Base-by-base conservation (phyloP, 2,329 filamentous ascomycete species). In the Pseudocercospora fijiensis region DNA sequence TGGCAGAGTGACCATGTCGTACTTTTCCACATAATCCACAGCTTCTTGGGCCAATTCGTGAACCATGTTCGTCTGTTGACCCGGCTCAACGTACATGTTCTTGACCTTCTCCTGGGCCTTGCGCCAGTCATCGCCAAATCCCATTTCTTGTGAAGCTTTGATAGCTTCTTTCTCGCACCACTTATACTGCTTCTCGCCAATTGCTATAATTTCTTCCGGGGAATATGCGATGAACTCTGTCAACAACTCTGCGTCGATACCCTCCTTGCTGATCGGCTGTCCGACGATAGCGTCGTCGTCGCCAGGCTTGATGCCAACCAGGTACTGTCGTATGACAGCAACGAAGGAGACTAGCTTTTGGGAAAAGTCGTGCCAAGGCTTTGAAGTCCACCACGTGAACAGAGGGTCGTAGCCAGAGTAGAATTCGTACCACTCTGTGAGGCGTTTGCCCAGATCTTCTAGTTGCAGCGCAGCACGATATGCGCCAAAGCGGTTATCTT, bases 111-210 rank as follows among this genome's bases (percentile, higher is more conserved):
- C 82, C 7, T 87, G 77, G 0, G 84, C 85, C 1, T 76, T 74
- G 60, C 79, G 81, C 84, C 84, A 87, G 61, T 83, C 70, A 2
- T 78, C 71, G 61, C 68, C 69, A 51, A 80, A 83, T 16, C 82
- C 83, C 27, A 87, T 76, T 28, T 81, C 77, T 2, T 69, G 60
- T 0, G 84, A 80, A 0, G 84, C 83, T 27, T 78, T 78, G 58
- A 79, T 78, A 81, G 87, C 84, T 72, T 87, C 82, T 3, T 49
- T 64, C 58, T 85, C 79, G 70, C 85, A 87, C 84, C 85, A 87
- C 2, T 71, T 70, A 70, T 83, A 86, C 61, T 86, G 82, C 24
- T 77, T 75, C 53, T 82, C 75, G 2, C 80, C 84, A 24, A 86
- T 81, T 0, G 71, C 64, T 47, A 87, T 77, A 2, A 87, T 76